Evolutionary conservation across 805 yeast species (phyloP), one percentile per base, ranked within the genome.

Genomic region (Cyberlindnera maritima): DNA sequence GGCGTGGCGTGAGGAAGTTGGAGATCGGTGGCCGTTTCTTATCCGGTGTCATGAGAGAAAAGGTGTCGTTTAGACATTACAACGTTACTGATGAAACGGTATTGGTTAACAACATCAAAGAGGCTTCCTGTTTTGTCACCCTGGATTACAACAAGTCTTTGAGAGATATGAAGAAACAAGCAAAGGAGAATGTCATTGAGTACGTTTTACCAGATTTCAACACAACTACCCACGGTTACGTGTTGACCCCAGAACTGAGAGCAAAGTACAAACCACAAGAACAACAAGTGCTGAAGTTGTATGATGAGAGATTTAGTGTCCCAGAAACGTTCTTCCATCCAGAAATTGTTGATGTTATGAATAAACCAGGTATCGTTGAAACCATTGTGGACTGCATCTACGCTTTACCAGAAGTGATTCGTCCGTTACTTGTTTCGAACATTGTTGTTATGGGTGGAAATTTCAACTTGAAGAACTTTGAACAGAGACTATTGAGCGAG

Each of bases 311-410:
- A 47, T 92, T 94, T 65, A 75, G 88, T 2, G 79, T 87, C 2
- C 97, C 98, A 0, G 99, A 94, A 61, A 72, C 88, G 1, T 70
- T 87, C 31, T 91, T 88, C 64, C 90, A 85, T 56, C 99, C 99
- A 0, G 87, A 82, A 50, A 81, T 88, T 46, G 75, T 87, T 1
- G 89, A 88, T 13, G 70, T 92, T 28, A 77, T 83, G 54, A 76
- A 71, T 46, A 83, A 90, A 55, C 81, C 92, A 0, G 97, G 97
- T 13, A 65, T 95, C 18, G 76, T 85, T 0, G 85, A 81, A 49
- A 72, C 85, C 0, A 77, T 88, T 2, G 77, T 83, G 36, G 89
- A 88, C 49, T 71, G 87, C 25, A 71, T 94, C 5, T 72, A 77
- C 58, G 69, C 81, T 14, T 75, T 87, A 29, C 97, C 97, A 0